Evolutionary conservation across 345 rosid species (phyloP), one percentile per base, ranked within the genome.

Genomic region (Isatis tinctoria): DNA sequence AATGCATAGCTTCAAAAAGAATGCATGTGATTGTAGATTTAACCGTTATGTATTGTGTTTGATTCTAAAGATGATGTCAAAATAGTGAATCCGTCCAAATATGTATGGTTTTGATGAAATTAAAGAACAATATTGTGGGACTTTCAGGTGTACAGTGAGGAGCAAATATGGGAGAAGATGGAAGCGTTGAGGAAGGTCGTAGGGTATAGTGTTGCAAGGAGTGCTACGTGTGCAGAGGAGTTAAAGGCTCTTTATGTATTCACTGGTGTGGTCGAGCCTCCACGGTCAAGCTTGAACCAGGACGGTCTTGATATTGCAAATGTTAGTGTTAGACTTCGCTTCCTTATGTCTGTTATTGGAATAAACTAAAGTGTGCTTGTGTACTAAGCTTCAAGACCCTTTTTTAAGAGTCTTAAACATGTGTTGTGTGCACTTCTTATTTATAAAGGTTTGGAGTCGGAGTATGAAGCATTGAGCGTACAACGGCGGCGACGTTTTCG

Each of bases 321-420:
- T 61, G 73, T 81, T 27, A 70, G 66, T 70, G 70, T 76, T 43
- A 85, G 86, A 77, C 89, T 89, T 48, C 80, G 70, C 59, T 85
- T 85, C 72, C 96, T 94, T 65, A 86, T 86, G 89, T 80, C 94
- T 13, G 73, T 86, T 8, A 74, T 93, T 22, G 98, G 96, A 74
- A 89, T 89, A 41, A 82, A 85, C 76, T 84, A 89, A n/a, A n/a
- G 32, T 57, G 65, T 74, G 16, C 10, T 14, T 30, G 27, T 22
- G 78, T 73, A 16, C 37, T 75, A 4, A n/a, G n/a, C 8, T 49
- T 59, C 5, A 30, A 2, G 44, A 58, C 67, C 5, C 35, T 48
- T 22, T 10, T 36, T 6, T n/a, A n/a, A n/a, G 51, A 57, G 60
- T 74, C 48, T 56, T 10, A 26, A 45, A 33, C 48, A 51, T 2